Evolutionary conservation across 106 monocot species (phyloP), one percentile per base, ranked within the genome.

Genomic region (Allium sativum): DNA sequence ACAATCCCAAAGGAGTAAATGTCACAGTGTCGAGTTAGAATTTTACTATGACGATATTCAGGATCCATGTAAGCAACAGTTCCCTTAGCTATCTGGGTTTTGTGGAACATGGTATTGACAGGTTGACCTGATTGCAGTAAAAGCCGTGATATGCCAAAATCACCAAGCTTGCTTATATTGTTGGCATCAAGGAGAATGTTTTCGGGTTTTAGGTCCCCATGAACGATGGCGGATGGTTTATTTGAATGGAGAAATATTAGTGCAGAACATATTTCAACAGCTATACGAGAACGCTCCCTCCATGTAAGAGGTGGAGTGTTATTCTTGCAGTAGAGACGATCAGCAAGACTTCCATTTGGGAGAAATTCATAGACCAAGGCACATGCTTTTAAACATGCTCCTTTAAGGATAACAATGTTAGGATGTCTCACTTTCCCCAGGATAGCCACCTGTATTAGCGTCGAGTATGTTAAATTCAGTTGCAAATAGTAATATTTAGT

Each of bases 341-440:
- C 88, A 55, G 81, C 84, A 5, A 93, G 65, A 64, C 79, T 84
- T 69, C 93, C 84, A 53, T 79, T 76, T 3, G 84, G 74, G 42
- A 86, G 74, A 48, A 63, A 84, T 59, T 84, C 93, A 56, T 88
- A 88, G 1, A 93, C 61, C 3, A 93, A 68, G 61, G 72, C 74
- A 7, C 66, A 70, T 13, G 67, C 74, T 68, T 93, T 77, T 19
- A 55, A 53, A 64, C 93, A 88, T 51, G 67, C 71, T 73, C 93
- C 88, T 2, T 88, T 72, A 3, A 93, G 79, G 17, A 74, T 75
- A 10, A 88, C 81, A 56, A 93, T 71, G 70, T 93, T 72, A 61
- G 84, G 93, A 52, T 93, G 93, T 68, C 88, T 84, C 71, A 77
- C 64, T 45, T 58, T 71, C 55, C 81, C 67, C 1, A 92, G 79